Evolutionary conservation across 257 asterid genomes (phyloP), one percentile per base, ranked within the genome.

Genomic region (Rauvolfia tetraphylla): DNA sequence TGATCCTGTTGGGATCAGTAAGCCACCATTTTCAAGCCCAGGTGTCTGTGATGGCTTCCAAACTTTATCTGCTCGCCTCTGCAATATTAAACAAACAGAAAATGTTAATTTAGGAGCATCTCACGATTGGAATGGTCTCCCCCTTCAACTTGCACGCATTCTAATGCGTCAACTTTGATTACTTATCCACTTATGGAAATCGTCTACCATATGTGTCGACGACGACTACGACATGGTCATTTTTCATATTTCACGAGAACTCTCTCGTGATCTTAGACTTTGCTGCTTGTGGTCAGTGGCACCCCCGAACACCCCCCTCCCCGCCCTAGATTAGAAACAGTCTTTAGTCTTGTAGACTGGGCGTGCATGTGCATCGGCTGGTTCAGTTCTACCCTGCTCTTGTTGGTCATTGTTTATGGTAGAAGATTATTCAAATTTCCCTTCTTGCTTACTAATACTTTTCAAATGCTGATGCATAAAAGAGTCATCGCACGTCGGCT

Each of bases 181-280:
- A 42, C 74, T 69, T 69, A 27, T 20, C 42, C 27, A 25, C 74
- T 69, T 69, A 29, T 17, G 29, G 44, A 71, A 71, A 46, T 71
- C 11, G 62, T 48, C 61, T 51, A 71, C 63, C 63, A n/a, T 33
- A 67, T 67, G n/a, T n/a, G n/a, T n/a, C n/a, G n/a, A n/a, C n/a
- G 53, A 67, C 41, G 39, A 67, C 5, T 51, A 67, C 62, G 5
- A 23, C n/a, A 71, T 41, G n/a, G 44, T 10, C 3, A 31, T 31
- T 2, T 17, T 22, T 25, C 5, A 29, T 31, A 10, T 70, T 67
- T 39, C 53, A 38, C 25, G 51, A 67, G 18, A 67, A 48, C n/a
- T n/a, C 46, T 29, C 41, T 44, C 9, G 59, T 46, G 74, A 70
- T 70, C 29, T 12, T 58, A 12, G 65, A 58, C 65, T 58, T 58